Conservation (phyloP, 805 yeast species). For the Metschnikowia baotianmanensis region DNA sequence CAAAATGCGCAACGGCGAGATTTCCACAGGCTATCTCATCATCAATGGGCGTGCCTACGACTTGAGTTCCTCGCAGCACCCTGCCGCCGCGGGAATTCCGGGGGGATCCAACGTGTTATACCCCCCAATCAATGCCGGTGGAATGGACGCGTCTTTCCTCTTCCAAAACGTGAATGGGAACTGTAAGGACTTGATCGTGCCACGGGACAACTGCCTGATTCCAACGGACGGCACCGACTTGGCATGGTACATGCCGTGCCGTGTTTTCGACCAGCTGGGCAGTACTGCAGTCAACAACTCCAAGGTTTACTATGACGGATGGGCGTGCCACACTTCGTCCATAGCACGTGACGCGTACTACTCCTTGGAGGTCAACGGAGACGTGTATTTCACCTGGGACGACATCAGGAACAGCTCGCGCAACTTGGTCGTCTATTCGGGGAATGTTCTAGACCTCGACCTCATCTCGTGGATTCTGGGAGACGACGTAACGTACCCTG, state of each 20-base stretch:
- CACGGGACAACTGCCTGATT: slow-evolving; percentile 65
- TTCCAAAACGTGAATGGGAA: slow-evolving; percentile 92
- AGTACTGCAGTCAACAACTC: slow-evolving; percentile 65
- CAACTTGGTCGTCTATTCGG: slow-evolving; percentile 84
- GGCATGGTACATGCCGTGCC: slow-evolving; percentile 98
- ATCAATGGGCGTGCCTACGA: slow-evolving; percentile 82
- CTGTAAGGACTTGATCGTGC: slow-evolving; percentile 74
- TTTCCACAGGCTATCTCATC: slow-evolving; percentile 60
- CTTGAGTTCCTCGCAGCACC: slow-evolving; percentile 69
- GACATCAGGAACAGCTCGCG: slow-evolving; percentile 66
- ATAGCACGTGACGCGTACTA: slow-evolving; percentile 70
- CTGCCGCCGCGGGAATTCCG: slow-evolving; percentile 75
- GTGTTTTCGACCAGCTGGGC: slow-evolving; percentile 66
- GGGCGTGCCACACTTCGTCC: slow-evolving; percentile 79
- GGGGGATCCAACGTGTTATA: slow-evolving; percentile 71
- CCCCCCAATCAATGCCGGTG: slow-evolving; percentile 87
- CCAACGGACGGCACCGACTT: slow-evolving; percentile 61
- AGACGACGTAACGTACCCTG: slow-evolving; percentile 71
- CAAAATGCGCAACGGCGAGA: slow-evolving; percentile 60
- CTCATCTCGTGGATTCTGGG: slow-evolving; percentile 71
- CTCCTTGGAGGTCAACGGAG: slow-evolving; percentile 57
- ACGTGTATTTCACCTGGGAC: slow-evolving; percentile 88
- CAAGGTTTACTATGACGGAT: slow-evolving; percentile 67
- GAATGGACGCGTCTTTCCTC: slow-evolving; percentile 76
- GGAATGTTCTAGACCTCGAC: slow-evolving; percentile 80